Percentiles rank a stretch among this genome's conserved stretches.
phyloP scores from a whole-genome alignment of 495 filamentous ascomycete species.

The Astrocystis sublimbata region DNA sequence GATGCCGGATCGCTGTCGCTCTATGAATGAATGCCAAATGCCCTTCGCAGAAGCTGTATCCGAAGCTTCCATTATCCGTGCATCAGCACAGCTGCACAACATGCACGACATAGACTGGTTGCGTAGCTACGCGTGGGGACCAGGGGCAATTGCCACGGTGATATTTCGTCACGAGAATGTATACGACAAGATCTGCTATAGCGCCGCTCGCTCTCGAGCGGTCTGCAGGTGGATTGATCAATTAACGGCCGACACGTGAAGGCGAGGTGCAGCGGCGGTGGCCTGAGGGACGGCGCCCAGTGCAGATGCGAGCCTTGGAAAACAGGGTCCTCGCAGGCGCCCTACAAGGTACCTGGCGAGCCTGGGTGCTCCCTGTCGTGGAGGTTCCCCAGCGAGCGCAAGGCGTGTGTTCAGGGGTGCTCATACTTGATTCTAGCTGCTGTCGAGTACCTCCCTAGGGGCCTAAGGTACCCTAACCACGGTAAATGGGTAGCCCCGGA shows the following conservation, averaged over 20 bases:
- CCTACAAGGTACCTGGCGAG: neutral
- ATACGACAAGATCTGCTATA: neutral
- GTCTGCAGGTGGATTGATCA: slow-evolving; percentile 9
- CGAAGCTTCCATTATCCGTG: no score
- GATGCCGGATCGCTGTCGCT: neutral
- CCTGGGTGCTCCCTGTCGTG: no score
- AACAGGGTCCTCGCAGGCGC: neutral
- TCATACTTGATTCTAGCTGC: no score
- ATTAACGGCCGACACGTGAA: slow-evolving; percentile 21
- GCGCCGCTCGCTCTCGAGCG: neutral
- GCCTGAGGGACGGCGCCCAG: neutral
- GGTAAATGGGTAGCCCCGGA: no score
- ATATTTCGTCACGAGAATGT: slow-evolving; percentile 5
- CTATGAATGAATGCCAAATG: neutral
- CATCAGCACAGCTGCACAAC: neutral
- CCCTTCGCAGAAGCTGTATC: neutral
- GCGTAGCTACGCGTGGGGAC: neutral
- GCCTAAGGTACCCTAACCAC: no score
- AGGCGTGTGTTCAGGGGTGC: no score
- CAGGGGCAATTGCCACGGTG: slow-evolving; percentile 17
- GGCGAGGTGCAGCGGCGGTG: slow-evolving; percentile 6
- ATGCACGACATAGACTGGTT: neutral
- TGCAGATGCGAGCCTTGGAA: slow-evolving; percentile 3
- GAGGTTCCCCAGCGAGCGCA: no score
- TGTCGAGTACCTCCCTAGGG: no score